A percentile compares a stretch with the other conserved stretches of the same genome.
These are phyloP conservation scores for Allium sativum DNA, from an alignment of 106 monocot genomes.

Conservation along the genomic window DNA sequence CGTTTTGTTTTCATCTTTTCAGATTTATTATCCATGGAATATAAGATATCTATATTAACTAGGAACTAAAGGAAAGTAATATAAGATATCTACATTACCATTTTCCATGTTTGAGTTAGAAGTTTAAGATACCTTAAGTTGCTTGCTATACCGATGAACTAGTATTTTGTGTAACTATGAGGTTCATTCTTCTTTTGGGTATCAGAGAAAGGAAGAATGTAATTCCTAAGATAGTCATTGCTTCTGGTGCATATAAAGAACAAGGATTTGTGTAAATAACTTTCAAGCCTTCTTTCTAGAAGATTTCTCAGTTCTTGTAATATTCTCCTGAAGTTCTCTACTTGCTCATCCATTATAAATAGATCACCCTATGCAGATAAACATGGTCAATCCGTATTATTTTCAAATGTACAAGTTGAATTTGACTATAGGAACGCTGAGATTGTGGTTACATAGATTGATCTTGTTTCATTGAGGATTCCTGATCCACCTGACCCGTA, in stretches of 20 bases:
- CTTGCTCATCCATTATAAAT: slow-evolving; percentile 42
- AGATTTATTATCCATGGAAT: too few species aligned
- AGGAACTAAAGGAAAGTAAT: too few species aligned
- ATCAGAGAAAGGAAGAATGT: slow-evolving; percentile 32
- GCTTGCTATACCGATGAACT: slow-evolving; percentile 20
- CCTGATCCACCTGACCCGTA: too few species aligned
- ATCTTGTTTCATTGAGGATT: too few species aligned
- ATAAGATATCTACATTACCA: too few species aligned
- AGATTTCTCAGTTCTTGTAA: slow-evolving; percentile 17
- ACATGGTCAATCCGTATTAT: too few species aligned
- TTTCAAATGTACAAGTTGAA: too few species aligned
- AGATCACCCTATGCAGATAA: slow-evolving; percentile 25
- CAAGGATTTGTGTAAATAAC: slow-evolving; percentile 29
- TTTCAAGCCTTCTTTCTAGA: slow-evolving; percentile 3
- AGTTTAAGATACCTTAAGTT: slow-evolving; percentile 27
- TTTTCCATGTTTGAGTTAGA: not conserved
- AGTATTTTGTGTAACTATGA: slow-evolving; percentile 23
- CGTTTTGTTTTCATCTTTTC: too few species aligned
- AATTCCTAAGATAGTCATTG: slow-evolving; percentile 68
- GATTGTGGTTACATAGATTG: too few species aligned
- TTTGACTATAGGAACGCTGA: too few species aligned
- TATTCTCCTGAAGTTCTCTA: slow-evolving; percentile 30
- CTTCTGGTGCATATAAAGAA: slow-evolving; percentile 28
- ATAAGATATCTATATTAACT: too few species aligned
- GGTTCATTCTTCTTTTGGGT: slow-evolving; percentile 17